These are phyloP conservation scores for Hondaea fermentalgiana DNA, from an alignment of 108 stramenopile genomes.

Conservation along the genomic window DNA sequence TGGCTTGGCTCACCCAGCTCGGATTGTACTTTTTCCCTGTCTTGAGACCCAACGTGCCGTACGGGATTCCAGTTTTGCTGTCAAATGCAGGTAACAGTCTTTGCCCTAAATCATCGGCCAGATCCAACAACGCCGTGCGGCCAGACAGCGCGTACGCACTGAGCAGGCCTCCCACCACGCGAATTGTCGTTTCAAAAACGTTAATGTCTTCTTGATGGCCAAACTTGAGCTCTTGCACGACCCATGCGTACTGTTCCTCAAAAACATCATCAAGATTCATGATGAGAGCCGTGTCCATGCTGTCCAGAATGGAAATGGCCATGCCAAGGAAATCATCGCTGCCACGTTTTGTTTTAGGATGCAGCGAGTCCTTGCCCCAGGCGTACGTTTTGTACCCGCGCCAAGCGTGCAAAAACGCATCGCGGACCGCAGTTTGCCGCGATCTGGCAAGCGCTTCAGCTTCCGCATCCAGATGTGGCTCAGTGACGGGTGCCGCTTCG, in stretches of 20 bases:
- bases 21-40: constrained; percentile 27
- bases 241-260: constrained; percentile 70
- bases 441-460: background rate
- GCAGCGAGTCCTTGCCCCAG: constrained; percentile 60
- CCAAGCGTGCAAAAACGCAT: constrained; percentile 49
- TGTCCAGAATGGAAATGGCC: constrained; percentile 83
- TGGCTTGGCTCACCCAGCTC: background rate
- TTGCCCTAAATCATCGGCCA: constrained; percentile 46
- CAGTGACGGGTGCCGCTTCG: too few relatives aligned
- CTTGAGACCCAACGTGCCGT: constrained; percentile 30
- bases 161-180: constrained; percentile 82
- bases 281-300: constrained; percentile 90
- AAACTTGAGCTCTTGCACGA: constrained; percentile 47
- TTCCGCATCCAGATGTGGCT: background rate
- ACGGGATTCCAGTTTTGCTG: constrained; percentile 47
- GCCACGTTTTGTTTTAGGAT: constrained; percentile 46
- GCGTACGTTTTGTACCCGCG: constrained; percentile 37
- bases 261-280: constrained; percentile 91
- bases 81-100: constrained; percentile 46
- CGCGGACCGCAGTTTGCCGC: constrained; percentile 25
- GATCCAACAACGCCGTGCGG: constrained; percentile 38
- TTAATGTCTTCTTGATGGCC: constrained; percentile 54
- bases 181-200: constrained; percentile 95
- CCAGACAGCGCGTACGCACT: constrained; percentile 71
- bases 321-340: constrained; percentile 68